Percentiles rank a stretch among this genome's conserved stretches.
Conservation (phyloP, 2,329 filamentous ascomycete genomes). For the Aspergillus proliferans region DNA sequence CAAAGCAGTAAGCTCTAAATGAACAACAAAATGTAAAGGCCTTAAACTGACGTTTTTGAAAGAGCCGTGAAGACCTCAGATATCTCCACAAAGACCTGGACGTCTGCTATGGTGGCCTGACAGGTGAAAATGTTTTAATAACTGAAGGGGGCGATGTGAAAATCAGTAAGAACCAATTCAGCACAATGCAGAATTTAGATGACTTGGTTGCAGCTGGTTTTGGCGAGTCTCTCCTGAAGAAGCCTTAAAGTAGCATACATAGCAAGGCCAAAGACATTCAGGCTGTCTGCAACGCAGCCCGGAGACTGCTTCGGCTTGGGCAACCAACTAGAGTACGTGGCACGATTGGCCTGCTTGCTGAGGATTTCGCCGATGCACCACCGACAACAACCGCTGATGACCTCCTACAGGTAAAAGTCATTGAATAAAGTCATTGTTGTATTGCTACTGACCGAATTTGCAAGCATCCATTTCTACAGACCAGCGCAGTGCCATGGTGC, state of each 20-base stretch:
- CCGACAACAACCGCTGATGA: constrained; percentile 1
- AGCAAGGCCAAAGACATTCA: constrained; percentile 3
- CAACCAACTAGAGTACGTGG: constrained; percentile 1
- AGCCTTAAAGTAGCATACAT: not conserved
- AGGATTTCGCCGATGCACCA: constrained; percentile 6
- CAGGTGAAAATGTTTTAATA: constrained; percentile 1
- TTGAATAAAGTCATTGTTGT: not conserved
- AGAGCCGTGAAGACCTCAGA: constrained; percentile 3
- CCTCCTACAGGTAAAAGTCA: constrained; percentile 6
- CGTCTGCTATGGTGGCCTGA: constrained; percentile 4
- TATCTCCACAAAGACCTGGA: constrained; percentile 7
- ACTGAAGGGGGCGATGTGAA: constrained; percentile 6
- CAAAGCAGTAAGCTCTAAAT: not conserved
- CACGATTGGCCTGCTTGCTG: constrained; percentile 6
- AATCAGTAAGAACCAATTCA: constrained; percentile 2
- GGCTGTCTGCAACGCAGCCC: constrained; percentile 2
- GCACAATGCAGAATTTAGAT: not conserved
- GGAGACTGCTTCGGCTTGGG: constrained; percentile 2
- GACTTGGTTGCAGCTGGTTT: constrained; percentile 4
- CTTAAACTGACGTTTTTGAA: not conserved
- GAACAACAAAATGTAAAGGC: not conserved
- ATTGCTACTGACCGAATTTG: not conserved
- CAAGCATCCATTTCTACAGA: constrained; percentile 7
- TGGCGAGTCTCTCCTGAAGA: constrained; percentile 4
- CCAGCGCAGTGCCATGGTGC: constrained; percentile 5